These are phyloP conservation scores for Kwoniella europaea DNA, from an alignment of 768 basidiomycete genomes.

Conservation along the genomic window DNA sequence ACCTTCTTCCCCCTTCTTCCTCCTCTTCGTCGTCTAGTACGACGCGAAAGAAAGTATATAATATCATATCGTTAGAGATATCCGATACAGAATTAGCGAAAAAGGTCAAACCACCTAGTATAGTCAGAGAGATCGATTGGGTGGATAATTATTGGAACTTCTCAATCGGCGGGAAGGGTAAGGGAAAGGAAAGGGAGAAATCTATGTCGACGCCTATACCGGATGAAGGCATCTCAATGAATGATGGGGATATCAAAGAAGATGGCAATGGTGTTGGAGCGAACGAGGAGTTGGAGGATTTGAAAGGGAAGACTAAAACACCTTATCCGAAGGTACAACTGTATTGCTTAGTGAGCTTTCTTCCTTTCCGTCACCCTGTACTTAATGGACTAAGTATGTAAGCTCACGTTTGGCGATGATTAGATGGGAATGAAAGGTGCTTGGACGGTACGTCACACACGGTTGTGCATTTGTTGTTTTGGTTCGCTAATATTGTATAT, in stretches of 20 bases:
- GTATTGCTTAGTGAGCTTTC: conserved; percentile 70
- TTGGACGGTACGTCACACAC: conserved; percentile 73
- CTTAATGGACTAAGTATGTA: neutral
- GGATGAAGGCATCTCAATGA: neutral
- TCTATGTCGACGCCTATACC: neutral
- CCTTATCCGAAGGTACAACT: conserved; percentile 82
- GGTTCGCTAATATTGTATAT: conserved; percentile 21
- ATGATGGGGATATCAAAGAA: conserved; percentile 5
- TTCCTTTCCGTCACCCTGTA: too few species aligned
- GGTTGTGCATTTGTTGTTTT: too few species aligned
- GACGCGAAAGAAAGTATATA: conserved; percentile 72
- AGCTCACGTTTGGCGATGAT: conserved; percentile 7
- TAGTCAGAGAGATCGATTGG: conserved; percentile 88
- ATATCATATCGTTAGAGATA: conserved; percentile 94
- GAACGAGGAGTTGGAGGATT: conserved; percentile 13
- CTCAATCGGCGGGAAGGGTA: conserved; percentile 68
- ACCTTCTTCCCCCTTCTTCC: conserved; percentile 67
- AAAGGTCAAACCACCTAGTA: conserved; percentile 76
- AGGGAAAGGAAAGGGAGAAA: conserved; percentile 21
- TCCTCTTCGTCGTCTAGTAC: conserved; percentile 39
- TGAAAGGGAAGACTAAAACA: conserved; percentile 24
- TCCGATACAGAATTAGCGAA: conserved; percentile 81
- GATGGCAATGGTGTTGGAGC: neutral
- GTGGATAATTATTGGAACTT: conserved; percentile 89
- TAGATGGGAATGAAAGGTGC: conserved; percentile 87